Evolutionary conservation across 345 rosid genomes (phyloP), one percentile per base, ranked within the genome.

Genomic region (Lagerstroemia speciosa): DNA sequence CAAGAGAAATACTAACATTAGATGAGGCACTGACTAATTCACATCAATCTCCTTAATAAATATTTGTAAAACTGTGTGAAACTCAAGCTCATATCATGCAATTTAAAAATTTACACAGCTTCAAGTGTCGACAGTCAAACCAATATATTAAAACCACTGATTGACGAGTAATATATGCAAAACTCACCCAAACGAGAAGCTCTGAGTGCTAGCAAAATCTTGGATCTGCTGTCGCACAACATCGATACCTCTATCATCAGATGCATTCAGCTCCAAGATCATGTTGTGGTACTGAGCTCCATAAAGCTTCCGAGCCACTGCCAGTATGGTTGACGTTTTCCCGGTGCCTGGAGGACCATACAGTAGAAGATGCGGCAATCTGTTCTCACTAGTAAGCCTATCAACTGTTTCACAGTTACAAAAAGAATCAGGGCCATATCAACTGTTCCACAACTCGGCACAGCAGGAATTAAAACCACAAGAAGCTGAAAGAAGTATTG

Each of bases 311-410:
- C 97, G 84, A 2, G 99, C 93, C 70, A 94, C 95, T 0, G 99
- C 99, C 71, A 94, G 91, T 73, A 94, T 94, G 37, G 99, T 94
- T 0, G 99, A 94, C n/a, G 99, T 94, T 80, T 94, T 94, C 9
- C 99, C 99, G 0, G 99, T 91, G 9, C 99, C 96, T 0, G 99
- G 99, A 67, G 99, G 99, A 30, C 97, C 99, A 74, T 94, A 94
- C 79, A 94, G 61, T 15, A 94, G 76, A 29, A 94, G 87, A 82
- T 94, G 99, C 0, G 99, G 99, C 85, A 91, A 71, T 77, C 82
- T 86, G 76, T 94, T 94, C 89, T 91, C 99, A 67, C 81, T 89
- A 0, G 99, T 94, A 77, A 94, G 72, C 88, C 88, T 89, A 74
- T 94, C 99, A 83, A 94, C 99, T 94, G 77, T 71, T 70, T 41